Evolutionary conservation across 495 filamentous ascomycete genomes (phyloP), one percentile per base, ranked within the genome.

Genomic region (Talaromyces thailandensis): DNA sequence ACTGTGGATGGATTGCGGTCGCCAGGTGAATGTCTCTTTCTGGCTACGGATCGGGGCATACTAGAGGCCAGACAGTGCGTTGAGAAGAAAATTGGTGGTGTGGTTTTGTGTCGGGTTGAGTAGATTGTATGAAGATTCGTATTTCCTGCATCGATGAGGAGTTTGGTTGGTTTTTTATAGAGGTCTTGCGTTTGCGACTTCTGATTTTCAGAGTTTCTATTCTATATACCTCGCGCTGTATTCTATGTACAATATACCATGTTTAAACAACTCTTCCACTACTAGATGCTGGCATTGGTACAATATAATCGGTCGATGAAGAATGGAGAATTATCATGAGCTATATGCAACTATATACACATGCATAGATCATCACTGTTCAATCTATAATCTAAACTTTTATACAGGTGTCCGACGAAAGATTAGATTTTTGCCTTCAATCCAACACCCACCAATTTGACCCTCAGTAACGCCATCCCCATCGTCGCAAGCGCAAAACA

Each of bases 51-150:
- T 75, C 73, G 74, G 58, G 94, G 94, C 9, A 81, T 96, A 18
- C 66, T 97, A 73, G 95, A 98, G 79, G 78, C 84, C 28, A 83
- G 94, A 69, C 91, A 98, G 74, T 94, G 91, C 66, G 78, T 95
- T 63, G 88, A 90, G 79, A 87, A 85, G 80, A 91, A 85, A 75
- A 73, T 91, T 28, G 94, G 94, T 23, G 94, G 94, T 7, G 73
- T 94, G 82, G 76, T 92, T 66, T 69, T 98, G 58, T 94, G 89
- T 78, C 79, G 92, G 65, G 86, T 89, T 70, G 80, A 72, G 50
- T 63, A 63, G 61, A 32, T 60, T 65, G 57, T 23, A 60, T 25
- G 21, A 24, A 18, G 6, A 25, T 14, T 3, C 11, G 21, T 25
- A 6, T 40, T 29, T 62, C 51, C 63, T 68, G 63, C 50, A 62